phyloP scores from a whole-genome alignment of 371 early-diverging fungal genomes.

The Neoconidiobolus thromboides region DNA sequence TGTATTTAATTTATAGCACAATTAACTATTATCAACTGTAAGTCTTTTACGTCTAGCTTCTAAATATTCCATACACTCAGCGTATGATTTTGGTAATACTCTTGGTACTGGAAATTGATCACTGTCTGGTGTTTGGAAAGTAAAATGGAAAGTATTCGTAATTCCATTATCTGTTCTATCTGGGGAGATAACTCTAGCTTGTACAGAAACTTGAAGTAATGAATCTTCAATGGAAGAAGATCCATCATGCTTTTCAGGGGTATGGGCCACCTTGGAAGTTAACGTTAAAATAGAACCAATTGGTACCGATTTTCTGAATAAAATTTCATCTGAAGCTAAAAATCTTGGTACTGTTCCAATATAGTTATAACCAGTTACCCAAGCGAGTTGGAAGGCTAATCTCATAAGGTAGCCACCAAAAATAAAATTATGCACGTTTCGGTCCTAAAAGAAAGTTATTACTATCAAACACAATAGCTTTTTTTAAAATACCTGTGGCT shows the following conservation, averaged over 20 bases:
- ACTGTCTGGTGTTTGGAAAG: conserved; percentile 37
- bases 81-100: conserved; percentile 51
- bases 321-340: conserved; percentile 69
- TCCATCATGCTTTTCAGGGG: conserved; percentile 22
- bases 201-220: conserved; percentile 40
- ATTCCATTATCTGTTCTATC: conserved; percentile 26
- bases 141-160: conserved; percentile 75
- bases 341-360: conserved; percentile 20
- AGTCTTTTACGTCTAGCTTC: conserved; percentile 38
- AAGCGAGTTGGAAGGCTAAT: conserved; percentile 61
- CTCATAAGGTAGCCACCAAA: conserved; percentile 79
- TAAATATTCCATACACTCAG: conserved; percentile 50
- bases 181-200: conserved; percentile 60
- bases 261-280: conserved; percentile 47
- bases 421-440: conserved; percentile 82
- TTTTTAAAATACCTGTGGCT: conserved; percentile 30
- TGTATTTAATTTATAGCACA: too few species aligned
- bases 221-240: conserved; percentile 44
- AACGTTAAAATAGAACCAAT: conserved; percentile 66
- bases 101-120: conserved; percentile 49
- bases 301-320: conserved; percentile 74
- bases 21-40: too few species aligned
- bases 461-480: conserved; percentile 31
- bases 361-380: conserved; percentile 24
- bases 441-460: conserved; percentile 56